Base-by-base conservation (phyloP, 768 basidiomycete species). In the Mycena vulgaris region DNA sequence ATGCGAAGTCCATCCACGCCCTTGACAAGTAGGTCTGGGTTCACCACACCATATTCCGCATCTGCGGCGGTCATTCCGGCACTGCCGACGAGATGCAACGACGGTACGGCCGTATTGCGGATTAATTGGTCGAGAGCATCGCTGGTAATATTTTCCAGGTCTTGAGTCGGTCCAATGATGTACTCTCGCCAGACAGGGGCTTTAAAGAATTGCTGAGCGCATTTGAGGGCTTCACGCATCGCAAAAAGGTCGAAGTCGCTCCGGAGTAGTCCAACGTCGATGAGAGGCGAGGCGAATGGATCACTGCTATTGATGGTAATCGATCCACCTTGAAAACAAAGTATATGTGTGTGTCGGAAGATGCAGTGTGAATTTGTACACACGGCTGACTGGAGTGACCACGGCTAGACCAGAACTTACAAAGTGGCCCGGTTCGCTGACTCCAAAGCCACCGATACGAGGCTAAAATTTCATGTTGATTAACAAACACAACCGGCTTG, bases 261-360 rank as follows among this genome's bases (percentile, higher is more conserved):
- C n/a, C 28, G 68, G 31, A 83, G 80, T 78, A 87, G 83, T 55
- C 82, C 81, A 0, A 85, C 82, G 72, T 88, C 80, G 77, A 88
- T 86, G 28, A 77, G 37, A 0, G 87, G 86, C 25, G 75, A 45
- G 42, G 77, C 78, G 76, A 85, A 85, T n/a, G 83, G 78, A 69
- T 80, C 74, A 27, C 77, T 80, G 21, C 83, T 82, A 58, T 78
- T 83, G 66, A 85, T 63, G 9, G 67, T 73, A 11, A 77, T 23
- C 10, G 64, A 69, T 3, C 77, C 77, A 48, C 75, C 77, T 78
- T 19, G 3, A 27, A 37, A 55, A 35, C 37, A 58, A 59, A 39
- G 47, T 8, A 58, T 58, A 13, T n/a, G n/a, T 30, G 53, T 13
- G 55, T 25, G n/a, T n/a, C 23, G 47, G 39, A 25, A 19, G 3